Evolutionary conservation across 2,329 filamentous ascomycete genomes (phyloP), one percentile per base, ranked within the genome.

Genomic region (Pleoardoris graminearum): DNA sequence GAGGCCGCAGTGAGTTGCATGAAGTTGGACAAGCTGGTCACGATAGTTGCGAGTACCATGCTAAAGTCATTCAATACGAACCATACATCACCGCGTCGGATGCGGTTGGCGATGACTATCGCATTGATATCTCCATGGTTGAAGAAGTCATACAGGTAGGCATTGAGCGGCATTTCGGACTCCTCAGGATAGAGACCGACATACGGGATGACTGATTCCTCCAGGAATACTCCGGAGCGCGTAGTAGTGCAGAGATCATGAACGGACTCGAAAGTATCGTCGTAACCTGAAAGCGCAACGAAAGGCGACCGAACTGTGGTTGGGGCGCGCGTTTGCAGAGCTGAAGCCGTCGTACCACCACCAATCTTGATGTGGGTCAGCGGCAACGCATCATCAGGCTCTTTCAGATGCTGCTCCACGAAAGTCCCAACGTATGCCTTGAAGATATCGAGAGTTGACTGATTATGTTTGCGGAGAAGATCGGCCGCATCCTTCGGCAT

Each of bases 101-200:
- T 85, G 2, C 80, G 78, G 65, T 93, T 92, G 25, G 85, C 86
- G 0, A 70, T 74, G 11, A 82, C 81, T 2, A 92, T 74, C 0
- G 84, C 80, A 1, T 77, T 67, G 19, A 85, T 68, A 63, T 87
- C 83, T 3, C 88, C 88, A 61, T 92, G 85, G 70, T 85, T 88
- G 78, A 84, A 91, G 72, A 91, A 93, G 69, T 92, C 87, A 54
- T 87, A 84, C 0, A 92, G 73, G 63, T 89, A 89, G 0, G 85
- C 84, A 58, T 90, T 90, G 54, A 85, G 77, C 0, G 81, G 81
- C 11, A 79, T 76, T 2, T 75, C 67, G 4, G 72, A 68, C 48
- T 87, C 82, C 22, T 84, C 75, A 0, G 83, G 82, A 59, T 82
- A 82, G 10, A 90, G 73, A 4, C 80, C 79, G 4, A 91, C 78